Percentiles rank a stretch among this genome's conserved stretches.
Conservation (phyloP, 345 rosid genomes). For the Boechera retrofracta region DNA sequence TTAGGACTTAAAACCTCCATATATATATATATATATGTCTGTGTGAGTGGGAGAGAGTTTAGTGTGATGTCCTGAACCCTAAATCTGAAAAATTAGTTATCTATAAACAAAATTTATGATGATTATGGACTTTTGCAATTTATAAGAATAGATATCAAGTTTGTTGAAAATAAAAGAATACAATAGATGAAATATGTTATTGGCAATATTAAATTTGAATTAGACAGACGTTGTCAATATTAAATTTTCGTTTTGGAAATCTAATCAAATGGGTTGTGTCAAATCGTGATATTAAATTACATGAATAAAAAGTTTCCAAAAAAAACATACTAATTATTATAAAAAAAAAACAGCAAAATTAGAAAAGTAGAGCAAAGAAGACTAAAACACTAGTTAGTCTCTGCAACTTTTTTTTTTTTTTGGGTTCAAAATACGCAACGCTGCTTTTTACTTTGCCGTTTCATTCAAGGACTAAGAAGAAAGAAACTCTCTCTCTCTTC, state of each 20-base stretch:
- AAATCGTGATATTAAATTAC: slow-evolving; percentile 25
- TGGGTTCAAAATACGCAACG: slow-evolving; percentile 30
- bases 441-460: slow-evolving; percentile 63
- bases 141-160: background rate
- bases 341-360: background rate
- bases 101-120: too few species aligned
- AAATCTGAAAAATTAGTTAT: background rate
- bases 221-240: slow-evolving; percentile 23
- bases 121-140: background rate
- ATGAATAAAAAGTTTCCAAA: slow-evolving; percentile 13
- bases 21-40: background rate
- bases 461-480: slow-evolving; percentile 49
- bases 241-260: slow-evolving; percentile 7
- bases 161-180: background rate
- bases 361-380: slow-evolving; percentile 12
- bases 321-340: background rate
- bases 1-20: background rate
- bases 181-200: background rate
- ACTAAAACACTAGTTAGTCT: slow-evolving; percentile 19
- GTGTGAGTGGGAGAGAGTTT: too few species aligned
- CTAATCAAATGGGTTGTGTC: slow-evolving; percentile 17
- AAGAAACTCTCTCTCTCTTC: slow-evolving; percentile 51
- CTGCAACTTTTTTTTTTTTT: slow-evolving; percentile 36
- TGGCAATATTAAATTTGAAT: slow-evolving; percentile 14
- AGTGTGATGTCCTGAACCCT: background rate